Conservation (phyloP, 2,329 filamentous ascomycete genomes). For the Cladosporium sp. region DNA sequence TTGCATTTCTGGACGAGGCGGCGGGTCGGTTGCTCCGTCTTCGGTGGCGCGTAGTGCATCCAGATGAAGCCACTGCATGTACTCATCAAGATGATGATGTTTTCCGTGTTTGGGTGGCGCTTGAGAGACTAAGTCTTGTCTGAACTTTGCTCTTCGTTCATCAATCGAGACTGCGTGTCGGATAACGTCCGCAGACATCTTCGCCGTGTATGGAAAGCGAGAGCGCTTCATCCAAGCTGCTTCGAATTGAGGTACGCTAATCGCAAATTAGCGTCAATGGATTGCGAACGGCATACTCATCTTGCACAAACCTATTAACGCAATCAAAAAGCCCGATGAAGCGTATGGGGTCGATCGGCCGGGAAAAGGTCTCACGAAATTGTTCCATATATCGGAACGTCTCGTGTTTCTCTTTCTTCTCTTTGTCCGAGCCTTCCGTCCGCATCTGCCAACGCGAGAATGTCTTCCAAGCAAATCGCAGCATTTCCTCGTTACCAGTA, state of each 20-base stretch:
- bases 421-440: constrained; percentile 38
- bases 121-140: constrained; percentile 62
- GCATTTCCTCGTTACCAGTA: constrained; percentile 81
- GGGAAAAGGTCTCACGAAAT: constrained; percentile 76
- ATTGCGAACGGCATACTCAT: not conserved
- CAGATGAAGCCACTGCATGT: constrained; percentile 10
- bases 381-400: constrained; percentile 73
- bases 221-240: constrained; percentile 71
- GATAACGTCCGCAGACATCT: constrained; percentile 55
- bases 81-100: constrained; percentile 15
- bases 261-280: not conserved
- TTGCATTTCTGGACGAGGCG: constrained; percentile 8
- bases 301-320: constrained; percentile 62
- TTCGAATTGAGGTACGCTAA: constrained; percentile 62
- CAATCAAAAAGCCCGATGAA: constrained; percentile 80
- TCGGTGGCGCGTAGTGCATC: constrained; percentile 10
- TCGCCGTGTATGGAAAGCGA: constrained; percentile 66
- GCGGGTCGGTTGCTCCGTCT: constrained; percentile 17
- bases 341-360: constrained; percentile 67
- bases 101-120: constrained; percentile 18
- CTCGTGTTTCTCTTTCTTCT: constrained; percentile 49
- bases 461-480: constrained; percentile 77
- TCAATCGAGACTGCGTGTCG: constrained; percentile 68
- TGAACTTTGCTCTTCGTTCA: constrained; percentile 67
- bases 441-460: constrained; percentile 70